Conservation (phyloP, 148 eudicot species). For the Gaultheria prostrata region DNA sequence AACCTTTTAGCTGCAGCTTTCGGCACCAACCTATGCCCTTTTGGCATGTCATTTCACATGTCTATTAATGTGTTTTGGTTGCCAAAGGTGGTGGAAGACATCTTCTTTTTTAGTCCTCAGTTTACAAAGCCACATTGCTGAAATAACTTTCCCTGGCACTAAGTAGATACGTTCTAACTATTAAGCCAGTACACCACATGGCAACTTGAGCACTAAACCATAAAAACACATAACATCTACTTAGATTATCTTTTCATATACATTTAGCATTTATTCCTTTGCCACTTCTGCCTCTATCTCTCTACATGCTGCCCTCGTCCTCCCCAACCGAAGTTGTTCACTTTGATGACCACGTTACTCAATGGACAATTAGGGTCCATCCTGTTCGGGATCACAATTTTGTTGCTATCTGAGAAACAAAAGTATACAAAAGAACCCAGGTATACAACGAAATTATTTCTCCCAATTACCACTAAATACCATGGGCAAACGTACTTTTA, state of each 20-base stretch:
- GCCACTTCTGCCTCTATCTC: no score
- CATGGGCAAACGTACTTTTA: constrained; percentile 51
- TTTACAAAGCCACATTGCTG: not conserved
- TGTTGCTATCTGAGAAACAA: not conserved
- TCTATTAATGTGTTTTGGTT: not conserved
- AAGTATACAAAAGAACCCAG: not conserved
- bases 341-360: not conserved
- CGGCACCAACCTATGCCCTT: not conserved
- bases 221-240: not conserved
- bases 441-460: not conserved
- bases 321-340: not conserved
- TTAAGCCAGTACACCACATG: not conserved
- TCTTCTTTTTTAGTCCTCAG: not conserved
- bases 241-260: not conserved
- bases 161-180: not conserved
- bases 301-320: no score
- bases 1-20: not conserved
- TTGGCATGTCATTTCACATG: not conserved
- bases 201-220: not conserved
- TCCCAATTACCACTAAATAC: constrained; percentile 6
- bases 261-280: no score
- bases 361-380: not conserved
- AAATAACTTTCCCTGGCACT: not conserved
- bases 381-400: not conserved
- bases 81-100: not conserved